These are phyloP conservation scores for Aspergillus nidulans DNA, from an alignment of 495 filamentous ascomycete species.

Conservation along the genomic window DNA sequence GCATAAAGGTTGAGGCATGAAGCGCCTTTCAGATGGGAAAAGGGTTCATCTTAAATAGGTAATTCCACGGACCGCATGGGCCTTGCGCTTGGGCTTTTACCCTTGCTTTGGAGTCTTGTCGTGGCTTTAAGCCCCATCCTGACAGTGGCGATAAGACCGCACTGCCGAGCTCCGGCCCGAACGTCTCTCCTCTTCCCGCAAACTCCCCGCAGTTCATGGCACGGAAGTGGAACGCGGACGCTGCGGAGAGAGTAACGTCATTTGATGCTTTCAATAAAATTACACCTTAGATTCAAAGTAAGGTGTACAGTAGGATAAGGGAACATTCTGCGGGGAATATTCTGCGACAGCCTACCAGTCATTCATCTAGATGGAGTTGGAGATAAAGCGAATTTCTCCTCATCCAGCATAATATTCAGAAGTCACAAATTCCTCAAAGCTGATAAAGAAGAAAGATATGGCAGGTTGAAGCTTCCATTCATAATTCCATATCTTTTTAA, in stretches of 20 bases:
- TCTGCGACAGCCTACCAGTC: no score
- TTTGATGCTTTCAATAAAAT: background rate
- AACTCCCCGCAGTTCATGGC: constrained; percentile 4
- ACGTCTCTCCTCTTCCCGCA: background rate
- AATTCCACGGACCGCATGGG: background rate
- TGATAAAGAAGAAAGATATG: no score
- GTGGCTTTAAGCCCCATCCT: background rate
- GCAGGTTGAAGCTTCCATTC: no score
- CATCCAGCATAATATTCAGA: no score
- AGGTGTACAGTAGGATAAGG: no score
- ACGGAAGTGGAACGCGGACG: background rate
- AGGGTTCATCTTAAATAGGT: background rate
- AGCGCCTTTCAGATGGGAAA: background rate
- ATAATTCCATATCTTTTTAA: no score
- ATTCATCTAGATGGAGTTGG: no score
- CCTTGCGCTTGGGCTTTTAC: background rate
- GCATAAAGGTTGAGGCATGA: background rate
- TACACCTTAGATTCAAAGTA: background rate
- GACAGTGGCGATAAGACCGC: background rate
- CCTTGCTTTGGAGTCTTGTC: no score
- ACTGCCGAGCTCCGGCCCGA: constrained; percentile 9
- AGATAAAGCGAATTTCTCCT: no score
- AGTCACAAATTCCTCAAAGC: no score
- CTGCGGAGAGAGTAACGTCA: background rate
- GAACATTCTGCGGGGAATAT: no score